These are phyloP conservation scores for Termitomyces sp. DNA, from an alignment of 1,284 basidiomycete species.

Conservation along the genomic window DNA sequence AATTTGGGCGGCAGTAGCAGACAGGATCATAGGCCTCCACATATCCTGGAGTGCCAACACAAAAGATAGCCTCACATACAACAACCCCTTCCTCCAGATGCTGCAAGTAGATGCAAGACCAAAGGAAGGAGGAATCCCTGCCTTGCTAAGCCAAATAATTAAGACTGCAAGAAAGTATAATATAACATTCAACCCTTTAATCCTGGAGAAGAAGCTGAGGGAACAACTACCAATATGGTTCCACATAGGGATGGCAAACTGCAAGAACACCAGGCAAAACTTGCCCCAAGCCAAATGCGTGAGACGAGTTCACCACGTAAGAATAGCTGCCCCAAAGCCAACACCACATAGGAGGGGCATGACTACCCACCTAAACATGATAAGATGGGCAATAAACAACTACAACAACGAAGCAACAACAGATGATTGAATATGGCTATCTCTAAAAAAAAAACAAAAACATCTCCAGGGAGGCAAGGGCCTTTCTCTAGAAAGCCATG, in stretches of 20 bases:
- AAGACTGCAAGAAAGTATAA: too few relatives aligned
- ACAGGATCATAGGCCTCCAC: neutral
- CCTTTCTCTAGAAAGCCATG: neutral
- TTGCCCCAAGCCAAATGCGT: too few relatives aligned
- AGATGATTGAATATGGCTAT: conserved; percentile 20
- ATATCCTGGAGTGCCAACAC: neutral
- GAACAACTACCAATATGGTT: neutral
- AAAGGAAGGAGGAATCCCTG: too few relatives aligned
- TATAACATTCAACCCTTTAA: neutral
- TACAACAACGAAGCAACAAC: conserved; percentile 6
- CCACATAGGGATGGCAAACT: too few relatives aligned
- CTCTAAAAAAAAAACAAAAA: conserved; percentile 9
- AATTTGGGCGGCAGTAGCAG: neutral
- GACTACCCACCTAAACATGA: neutral
- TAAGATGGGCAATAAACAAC: conserved; percentile 4
- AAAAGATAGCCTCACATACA: neutral
- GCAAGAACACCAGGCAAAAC: too few relatives aligned
- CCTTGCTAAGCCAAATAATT: too few relatives aligned
- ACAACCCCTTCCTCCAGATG: too few relatives aligned
- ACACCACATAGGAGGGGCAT: neutral
- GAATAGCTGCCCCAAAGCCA: conserved; percentile 7
- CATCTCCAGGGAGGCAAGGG: neutral
- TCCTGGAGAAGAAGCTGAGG: neutral
- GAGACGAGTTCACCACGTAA: too few relatives aligned
- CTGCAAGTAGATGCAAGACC: too few relatives aligned